Conservation (phyloP, 2,329 filamentous ascomycete genomes). For the Fusarium chuoi region DNA sequence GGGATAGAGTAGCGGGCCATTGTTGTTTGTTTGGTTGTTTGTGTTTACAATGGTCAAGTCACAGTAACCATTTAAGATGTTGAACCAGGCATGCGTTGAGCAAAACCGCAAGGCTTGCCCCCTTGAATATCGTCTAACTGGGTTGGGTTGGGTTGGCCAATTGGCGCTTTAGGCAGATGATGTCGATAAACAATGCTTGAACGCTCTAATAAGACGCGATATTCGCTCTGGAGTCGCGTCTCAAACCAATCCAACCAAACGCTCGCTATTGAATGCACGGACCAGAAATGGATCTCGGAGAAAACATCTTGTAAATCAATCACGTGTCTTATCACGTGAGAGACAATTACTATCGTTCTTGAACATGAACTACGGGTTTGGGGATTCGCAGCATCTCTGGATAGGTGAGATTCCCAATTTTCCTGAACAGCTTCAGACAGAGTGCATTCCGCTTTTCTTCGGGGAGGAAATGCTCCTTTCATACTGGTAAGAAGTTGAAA, state of each 20-base stretch:
- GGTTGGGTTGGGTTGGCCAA: background rate
- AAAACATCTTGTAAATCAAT: background rate
- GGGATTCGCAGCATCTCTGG: background rate
- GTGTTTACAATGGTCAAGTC: constrained; percentile 12
- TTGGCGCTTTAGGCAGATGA: background rate
- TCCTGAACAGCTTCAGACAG: background rate
- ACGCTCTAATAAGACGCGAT: constrained; percentile 23
- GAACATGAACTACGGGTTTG: background rate
- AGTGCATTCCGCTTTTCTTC: background rate
- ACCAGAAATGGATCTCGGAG: background rate
- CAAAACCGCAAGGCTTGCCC: constrained; percentile 1
- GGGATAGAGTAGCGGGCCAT: constrained; percentile 73
- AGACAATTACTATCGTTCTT: background rate
- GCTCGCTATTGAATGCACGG: constrained; percentile 9
- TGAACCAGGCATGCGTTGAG: constrained; percentile 5
- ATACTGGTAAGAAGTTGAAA: background rate
- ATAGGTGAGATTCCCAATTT: background rate
- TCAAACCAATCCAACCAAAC: background rate
- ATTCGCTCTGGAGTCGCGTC: constrained; percentile 26
- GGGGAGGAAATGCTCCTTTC: background rate
- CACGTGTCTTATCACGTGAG: constrained; percentile 9
- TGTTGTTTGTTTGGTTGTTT: constrained; percentile 25
- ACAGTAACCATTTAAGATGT: background rate
- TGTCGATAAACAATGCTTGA: constrained; percentile 15
- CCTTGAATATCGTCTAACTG: background rate